Evolutionary conservation across 1,284 basidiomycete species (phyloP), one percentile per base, ranked within the genome.

Genomic region (Clitocybe nebularis): DNA sequence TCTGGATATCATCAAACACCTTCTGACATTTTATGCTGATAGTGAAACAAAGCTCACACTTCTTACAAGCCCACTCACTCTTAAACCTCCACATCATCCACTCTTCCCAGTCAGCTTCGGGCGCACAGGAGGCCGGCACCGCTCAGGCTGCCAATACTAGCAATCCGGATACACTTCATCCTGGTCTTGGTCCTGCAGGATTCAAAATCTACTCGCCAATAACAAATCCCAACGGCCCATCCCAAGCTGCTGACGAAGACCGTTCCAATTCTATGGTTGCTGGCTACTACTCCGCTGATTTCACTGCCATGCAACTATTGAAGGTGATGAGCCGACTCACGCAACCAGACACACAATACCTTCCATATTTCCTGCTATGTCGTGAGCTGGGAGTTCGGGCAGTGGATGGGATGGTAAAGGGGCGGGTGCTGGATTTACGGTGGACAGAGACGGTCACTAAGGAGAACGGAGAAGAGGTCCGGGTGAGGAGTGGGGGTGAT

Each of bases 351-450:
- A 74, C 75, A 36, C 70, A 66, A 13, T 75, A 79, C 47, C 63
- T 90, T 35, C 74, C 81, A 1, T 90, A 90, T 60, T 90, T 90
- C 62, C 64, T 81, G 46, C 70, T 89, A 5, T 89, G 86, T 55
- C 71, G 85, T 23, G 84, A 89, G 59, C 66, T 89, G 16, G 88
- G 88, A 1, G 83, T 84, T 33, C 69, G 76, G 6, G 83, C 84
- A 3, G 84, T 90, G 3, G 88, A 90, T 56, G 86, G 83, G 13
- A 84, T 90, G 82, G 75, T 91, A 19, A 77, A 79, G 47, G 84
- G 80, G 1, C 71, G 79, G 36, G 77, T 89, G 26, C 60, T 90
- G 40, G 84, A 89, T 59, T 56, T 90, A 50, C 66, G 87, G 32
- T 89, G 87, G 88, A 85, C 79, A 39, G 79, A 84, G 46, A 66